Percentiles rank a stretch among this genome's conserved stretches.
phyloP scores from a whole-genome alignment of 2,329 filamentous ascomycete genomes.

The Trichoderma harzianum region DNA sequence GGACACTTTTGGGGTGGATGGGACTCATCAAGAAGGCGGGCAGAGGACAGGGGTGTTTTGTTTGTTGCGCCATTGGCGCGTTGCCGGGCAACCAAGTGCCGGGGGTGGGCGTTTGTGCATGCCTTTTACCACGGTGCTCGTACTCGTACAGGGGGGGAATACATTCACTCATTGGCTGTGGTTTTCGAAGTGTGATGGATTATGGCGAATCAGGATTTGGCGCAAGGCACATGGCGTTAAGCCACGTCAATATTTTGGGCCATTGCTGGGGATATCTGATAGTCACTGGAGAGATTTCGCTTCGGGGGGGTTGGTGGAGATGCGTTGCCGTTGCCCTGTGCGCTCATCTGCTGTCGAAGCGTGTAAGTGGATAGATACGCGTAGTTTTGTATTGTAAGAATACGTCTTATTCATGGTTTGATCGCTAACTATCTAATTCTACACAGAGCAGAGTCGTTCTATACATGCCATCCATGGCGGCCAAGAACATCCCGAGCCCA shows the following conservation, averaged over 20 bases:
- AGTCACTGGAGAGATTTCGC: neutral
- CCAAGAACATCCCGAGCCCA: slow-evolving; percentile 15
- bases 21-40: slow-evolving; percentile 18
- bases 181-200: neutral
- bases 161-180: neutral
- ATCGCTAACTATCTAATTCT: slow-evolving; percentile 19
- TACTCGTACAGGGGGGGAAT: neutral
- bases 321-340: neutral
- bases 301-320: neutral
- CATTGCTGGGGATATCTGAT: neutral
- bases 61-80: slow-evolving; percentile 15
- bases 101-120: neutral
- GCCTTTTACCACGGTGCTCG: neutral
- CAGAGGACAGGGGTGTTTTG: slow-evolving; percentile 13
- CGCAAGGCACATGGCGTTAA: slow-evolving; percentile 2
- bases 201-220: slow-evolving; percentile 10
- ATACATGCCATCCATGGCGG: slow-evolving; percentile 19
- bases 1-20: slow-evolving; percentile 11
- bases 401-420: slow-evolving; percentile 1
- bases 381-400: neutral
- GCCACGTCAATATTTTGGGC: slow-evolving; percentile 11
- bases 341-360: neutral
- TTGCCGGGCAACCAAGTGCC: slow-evolving; percentile 16
- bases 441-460: slow-evolving; percentile 25
- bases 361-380: neutral